Evolutionary conservation across 441 rosid genomes (phyloP).

Genomic region (Francoa sonchifolia): DNA sequence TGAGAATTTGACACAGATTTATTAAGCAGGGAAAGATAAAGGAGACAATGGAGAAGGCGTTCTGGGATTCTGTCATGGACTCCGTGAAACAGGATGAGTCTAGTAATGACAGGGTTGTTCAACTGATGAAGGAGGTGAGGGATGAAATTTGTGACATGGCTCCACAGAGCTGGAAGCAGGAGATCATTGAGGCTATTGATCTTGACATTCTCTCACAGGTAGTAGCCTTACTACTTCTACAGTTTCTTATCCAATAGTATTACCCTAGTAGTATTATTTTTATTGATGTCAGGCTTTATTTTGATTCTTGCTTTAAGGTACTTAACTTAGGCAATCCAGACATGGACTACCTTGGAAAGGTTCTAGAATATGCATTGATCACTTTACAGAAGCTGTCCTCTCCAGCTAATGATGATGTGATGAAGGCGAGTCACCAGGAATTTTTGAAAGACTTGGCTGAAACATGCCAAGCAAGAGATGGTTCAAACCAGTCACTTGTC

Average conservation of each 20-base stretch:
- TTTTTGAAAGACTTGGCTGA: slow-evolving; percentile 52
- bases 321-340: slow-evolving; percentile 62
- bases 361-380: slow-evolving; percentile 61
- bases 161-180: slow-evolving; percentile 71
- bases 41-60: slow-evolving; percentile 74
- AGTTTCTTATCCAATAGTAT: too few species aligned
- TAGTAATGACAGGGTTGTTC: slow-evolving; percentile 44
- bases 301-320: slow-evolving; percentile 28
- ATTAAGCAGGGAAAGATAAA: slow-evolving; percentile 46
- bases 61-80: slow-evolving; percentile 70
- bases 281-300: background rate
- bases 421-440: slow-evolving; percentile 37
- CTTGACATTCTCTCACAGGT: slow-evolving; percentile 73
- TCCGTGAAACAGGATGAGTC: slow-evolving; percentile 50
- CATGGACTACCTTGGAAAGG: slow-evolving; percentile 61
- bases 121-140: slow-evolving; percentile 79
- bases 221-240: background rate
- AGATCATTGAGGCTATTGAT: slow-evolving; percentile 65
- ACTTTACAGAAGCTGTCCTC: slow-evolving; percentile 72
- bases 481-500: slow-evolving; percentile 33
- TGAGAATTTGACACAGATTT: too few species aligned
- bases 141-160: slow-evolving; percentile 79
- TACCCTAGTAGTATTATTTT: too few species aligned
- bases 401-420: slow-evolving; percentile 52
- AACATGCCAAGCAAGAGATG: slow-evolving; percentile 34